Percentiles rank a stretch among this genome's conserved stretches.
phyloP scores from a whole-genome alignment of 371 early-diverging fungal species.

The Blakeslea trispora region DNA sequence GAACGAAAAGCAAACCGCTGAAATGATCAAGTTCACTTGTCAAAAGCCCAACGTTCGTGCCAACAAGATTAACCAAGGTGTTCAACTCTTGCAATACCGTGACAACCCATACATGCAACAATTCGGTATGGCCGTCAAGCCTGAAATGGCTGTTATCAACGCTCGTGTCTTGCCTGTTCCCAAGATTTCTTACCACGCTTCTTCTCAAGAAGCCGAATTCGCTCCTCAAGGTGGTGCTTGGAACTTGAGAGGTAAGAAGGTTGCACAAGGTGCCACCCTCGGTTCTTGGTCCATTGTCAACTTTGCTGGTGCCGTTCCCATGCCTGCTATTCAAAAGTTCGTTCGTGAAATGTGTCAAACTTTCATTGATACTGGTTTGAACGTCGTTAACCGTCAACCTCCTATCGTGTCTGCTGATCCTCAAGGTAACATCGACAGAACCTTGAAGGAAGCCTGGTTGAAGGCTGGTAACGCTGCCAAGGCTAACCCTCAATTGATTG shows the following conservation, averaged over 20 bases:
- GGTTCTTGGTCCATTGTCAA: constrained; percentile 85
- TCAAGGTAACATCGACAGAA: constrained; percentile 61
- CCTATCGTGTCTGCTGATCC: constrained; percentile 75
- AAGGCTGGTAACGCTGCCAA: constrained; percentile 74
- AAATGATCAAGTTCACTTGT: constrained; percentile 94
- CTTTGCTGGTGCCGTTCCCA: constrained; percentile 45
- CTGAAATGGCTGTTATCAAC: constrained; percentile 54
- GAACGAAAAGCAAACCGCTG: constrained; percentile 86
- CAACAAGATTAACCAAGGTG: constrained; percentile 61
- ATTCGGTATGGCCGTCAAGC: constrained; percentile 73
- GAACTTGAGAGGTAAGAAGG: constrained; percentile 89
- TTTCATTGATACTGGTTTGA: constrained; percentile 70
- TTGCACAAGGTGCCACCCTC: constrained; percentile 73
- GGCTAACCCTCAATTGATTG: constrained; percentile 71
- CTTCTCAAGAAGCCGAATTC: constrained; percentile 61
- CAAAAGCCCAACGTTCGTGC: constrained; percentile 77
- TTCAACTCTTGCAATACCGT: constrained; percentile 53
- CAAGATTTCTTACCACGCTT: constrained; percentile 67
- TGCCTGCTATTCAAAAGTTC: constrained; percentile 52
- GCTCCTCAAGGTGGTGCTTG: constrained; percentile 85
- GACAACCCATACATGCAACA: constrained; percentile 62
- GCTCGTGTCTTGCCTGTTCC: constrained; percentile 85
- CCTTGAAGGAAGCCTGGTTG: constrained; percentile 74
- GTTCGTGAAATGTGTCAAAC: constrained; percentile 57
- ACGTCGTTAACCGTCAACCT: constrained; percentile 52